Conservation (phyloP, 306 rosid genomes). For the Fragaria vesca region DNA sequence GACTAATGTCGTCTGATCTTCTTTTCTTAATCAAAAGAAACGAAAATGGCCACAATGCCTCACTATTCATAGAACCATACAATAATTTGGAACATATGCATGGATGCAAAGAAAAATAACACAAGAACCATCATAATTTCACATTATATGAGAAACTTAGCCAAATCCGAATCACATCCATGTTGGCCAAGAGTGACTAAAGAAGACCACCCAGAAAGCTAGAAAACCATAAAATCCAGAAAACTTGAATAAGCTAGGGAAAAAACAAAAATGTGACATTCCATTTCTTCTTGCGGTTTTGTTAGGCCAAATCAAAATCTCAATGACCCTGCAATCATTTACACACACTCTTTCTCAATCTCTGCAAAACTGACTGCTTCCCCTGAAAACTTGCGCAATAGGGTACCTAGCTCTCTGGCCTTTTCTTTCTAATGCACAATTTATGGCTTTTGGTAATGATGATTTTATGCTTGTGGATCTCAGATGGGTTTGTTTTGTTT, state of each 20-base stretch:
- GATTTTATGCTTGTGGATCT: slow-evolving; percentile 9
- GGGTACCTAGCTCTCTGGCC: background rate
- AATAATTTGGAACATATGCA: too few species aligned
- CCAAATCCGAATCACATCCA: slow-evolving; percentile 16
- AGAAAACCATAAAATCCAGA: background rate
- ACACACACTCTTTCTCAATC: background rate
- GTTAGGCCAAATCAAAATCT: background rate
- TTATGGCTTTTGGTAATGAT: background rate
- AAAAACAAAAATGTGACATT: background rate
- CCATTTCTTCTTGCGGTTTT: slow-evolving; percentile 3
- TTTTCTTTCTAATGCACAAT: background rate
- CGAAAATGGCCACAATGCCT: too few species aligned
- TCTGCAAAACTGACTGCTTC: background rate
- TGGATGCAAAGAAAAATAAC: too few species aligned
- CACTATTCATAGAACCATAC: too few species aligned
- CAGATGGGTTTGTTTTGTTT: slow-evolving; percentile 17
- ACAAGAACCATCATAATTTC: background rate
- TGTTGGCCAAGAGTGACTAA: background rate
- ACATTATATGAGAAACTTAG: background rate
- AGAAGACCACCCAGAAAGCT: background rate
- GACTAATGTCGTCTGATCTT: too few species aligned
- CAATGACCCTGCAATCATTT: background rate
- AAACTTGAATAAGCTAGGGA: background rate
- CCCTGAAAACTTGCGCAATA: slow-evolving; percentile 4
- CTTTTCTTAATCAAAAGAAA: too few species aligned